Evolutionary conservation across 371 early-diverging fungal species (phyloP).

Genomic region (Paraphysoderma sedebokerense): DNA sequence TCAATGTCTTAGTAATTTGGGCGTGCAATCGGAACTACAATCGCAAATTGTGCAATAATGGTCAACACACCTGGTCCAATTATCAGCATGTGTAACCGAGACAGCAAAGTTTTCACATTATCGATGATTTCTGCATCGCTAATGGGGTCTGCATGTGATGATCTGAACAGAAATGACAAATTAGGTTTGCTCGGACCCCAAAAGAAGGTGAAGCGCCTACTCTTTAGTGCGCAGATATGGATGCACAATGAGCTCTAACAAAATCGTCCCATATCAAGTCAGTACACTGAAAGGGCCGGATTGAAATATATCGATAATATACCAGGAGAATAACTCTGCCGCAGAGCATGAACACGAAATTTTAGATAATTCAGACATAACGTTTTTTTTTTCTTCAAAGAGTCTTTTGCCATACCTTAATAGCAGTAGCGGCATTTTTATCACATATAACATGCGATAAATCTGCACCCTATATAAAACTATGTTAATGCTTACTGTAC

Average conservation of each 20-base stretch:
- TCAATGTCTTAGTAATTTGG: no score
- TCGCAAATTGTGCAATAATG: no score
- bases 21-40: no score
- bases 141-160: no score
- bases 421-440: conserved; percentile 49
- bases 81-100: conserved; percentile 66
- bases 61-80: conserved; percentile 96
- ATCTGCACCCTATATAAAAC: conserved; percentile 61
- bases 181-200: no score
- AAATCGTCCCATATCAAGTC: conserved; percentile 32
- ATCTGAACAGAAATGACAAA: no score
- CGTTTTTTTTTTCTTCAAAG: no score
- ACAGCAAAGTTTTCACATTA: conserved; percentile 26
- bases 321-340: conserved; percentile 37
- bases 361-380: no score
- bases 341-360: no score
- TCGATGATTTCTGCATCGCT: conserved; percentile 23
- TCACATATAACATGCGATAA: conserved; percentile 81
- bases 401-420: conserved; percentile 36
- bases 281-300: conserved; percentile 2
- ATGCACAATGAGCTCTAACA: conserved; percentile 49
- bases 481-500: neutral
- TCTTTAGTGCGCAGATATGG: conserved; percentile 23
- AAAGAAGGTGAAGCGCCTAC: no score
- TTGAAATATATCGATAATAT: neutral